Percentiles rank a stretch among this genome's conserved stretches.
Evolutionary conservation across 2,329 filamentous ascomycete species (phyloP).

Genomic region (Fusarium coffeatum): DNA sequence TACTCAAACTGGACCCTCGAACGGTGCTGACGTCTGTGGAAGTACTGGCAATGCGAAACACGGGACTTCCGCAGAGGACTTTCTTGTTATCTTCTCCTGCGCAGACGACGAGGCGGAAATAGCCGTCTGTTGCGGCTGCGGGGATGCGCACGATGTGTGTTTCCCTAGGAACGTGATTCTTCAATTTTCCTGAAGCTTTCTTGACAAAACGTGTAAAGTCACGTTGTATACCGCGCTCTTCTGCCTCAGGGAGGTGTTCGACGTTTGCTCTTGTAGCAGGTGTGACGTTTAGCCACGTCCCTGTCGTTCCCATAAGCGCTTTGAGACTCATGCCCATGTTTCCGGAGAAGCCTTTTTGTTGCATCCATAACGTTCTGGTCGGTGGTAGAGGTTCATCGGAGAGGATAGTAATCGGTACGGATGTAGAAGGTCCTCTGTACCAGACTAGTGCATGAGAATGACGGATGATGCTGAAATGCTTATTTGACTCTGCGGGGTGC

Average conservation of each 20-base stretch:
- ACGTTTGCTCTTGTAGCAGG: slow-evolving; percentile 61
- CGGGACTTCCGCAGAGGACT: slow-evolving; percentile 72
- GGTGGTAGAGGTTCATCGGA: slow-evolving; percentile 66
- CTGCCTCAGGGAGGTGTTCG: slow-evolving; percentile 63
- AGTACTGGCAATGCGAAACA: slow-evolving; percentile 76
- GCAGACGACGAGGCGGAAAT: slow-evolving; percentile 75
- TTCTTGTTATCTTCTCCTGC: slow-evolving; percentile 59
- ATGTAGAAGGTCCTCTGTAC: slow-evolving; percentile 73
- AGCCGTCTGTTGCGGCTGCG: slow-evolving; percentile 71
- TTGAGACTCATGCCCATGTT: slow-evolving; percentile 76
- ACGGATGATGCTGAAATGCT: slow-evolving; percentile 73
- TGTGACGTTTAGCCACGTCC: slow-evolving; percentile 76
- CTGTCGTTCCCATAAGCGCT: slow-evolving; percentile 68
- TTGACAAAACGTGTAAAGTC: slow-evolving; percentile 74
- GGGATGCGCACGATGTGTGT: slow-evolving; percentile 75
- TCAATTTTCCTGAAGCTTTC: slow-evolving; percentile 60
- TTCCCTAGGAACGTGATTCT: slow-evolving; percentile 66
- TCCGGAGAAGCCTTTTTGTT: slow-evolving; percentile 75
- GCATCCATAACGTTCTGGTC: slow-evolving; percentile 73
- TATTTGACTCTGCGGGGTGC: slow-evolving; percentile 72
- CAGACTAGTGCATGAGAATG: slow-evolving; percentile 73
- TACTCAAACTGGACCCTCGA: slow-evolving; percentile 72
- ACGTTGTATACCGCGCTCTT: slow-evolving; percentile 75
- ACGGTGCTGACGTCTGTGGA: slow-evolving; percentile 70
- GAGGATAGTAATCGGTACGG: slow-evolving; percentile 73